Base-by-base conservation (phyloP, 2,329 filamentous ascomycete genomes). In the Fusarium clavum region DNA sequence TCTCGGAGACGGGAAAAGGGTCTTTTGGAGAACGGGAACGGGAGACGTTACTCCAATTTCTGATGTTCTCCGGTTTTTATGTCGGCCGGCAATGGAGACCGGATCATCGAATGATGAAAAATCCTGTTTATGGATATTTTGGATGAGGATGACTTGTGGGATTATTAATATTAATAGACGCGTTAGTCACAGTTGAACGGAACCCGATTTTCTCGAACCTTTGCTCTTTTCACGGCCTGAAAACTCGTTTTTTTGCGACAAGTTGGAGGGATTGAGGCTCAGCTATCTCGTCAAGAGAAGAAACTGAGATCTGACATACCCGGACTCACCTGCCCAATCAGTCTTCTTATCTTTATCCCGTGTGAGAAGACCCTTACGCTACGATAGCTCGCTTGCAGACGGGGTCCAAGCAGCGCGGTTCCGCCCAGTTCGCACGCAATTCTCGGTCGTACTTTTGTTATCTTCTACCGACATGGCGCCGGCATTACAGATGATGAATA, bases 21-120 rank as follows among this genome's bases (percentile, higher is more conserved):
- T 16, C 8, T 41, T 52, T 52, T 41, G 49, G 49, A 41, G 49
- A 52, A 52, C 49, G 32, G 49, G 32, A 52, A 27, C 49, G 18
- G 49, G 14, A 34, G 24, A 43, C 13, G 24, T 29, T 43, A 29
- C 49, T 11, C 49, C 49, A 52, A 52, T 27, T 52, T n/a, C 6
- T 25, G 11, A 29, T 2, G 1, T 52, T 12, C 49, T 51, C 32
- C 49, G 34, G 49, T 27, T 41, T 41, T 43, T 25, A 29, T 27
- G 32, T 27, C 18, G 6, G 24, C 49, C 49, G 49, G 49, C 24
- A 22, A 29, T 41, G 5, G 0, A 27, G 12, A 14, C 34, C 32
- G 24, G 32, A 52, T 52, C 32, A 20, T 52, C 9, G 2, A 22
- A 8, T 20, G 47, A 52, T 41, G 32, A 52, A n/a, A 14, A 29